A percentile compares a stretch with the other conserved stretches of the same genome.
Conservation (phyloP, 257 asterid species). For the Salvia splendens region DNA sequence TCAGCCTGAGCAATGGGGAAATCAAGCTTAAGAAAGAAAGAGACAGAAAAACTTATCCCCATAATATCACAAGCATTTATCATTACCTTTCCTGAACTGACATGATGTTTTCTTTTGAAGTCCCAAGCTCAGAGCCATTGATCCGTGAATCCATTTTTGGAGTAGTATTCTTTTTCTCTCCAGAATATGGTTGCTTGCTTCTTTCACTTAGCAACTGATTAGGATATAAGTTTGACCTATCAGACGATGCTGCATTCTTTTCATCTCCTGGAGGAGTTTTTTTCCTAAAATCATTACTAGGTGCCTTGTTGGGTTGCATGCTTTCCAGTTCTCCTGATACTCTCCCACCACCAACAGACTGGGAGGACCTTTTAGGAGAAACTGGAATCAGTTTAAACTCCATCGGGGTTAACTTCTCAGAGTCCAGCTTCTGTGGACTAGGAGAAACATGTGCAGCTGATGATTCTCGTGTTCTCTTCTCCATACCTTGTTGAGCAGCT, state of each 20-base stretch:
- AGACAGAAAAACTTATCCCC: slow-evolving; percentile 27
- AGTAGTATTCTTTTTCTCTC: slow-evolving; percentile 55
- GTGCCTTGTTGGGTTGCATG: slow-evolving; percentile 44
- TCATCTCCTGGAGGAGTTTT: slow-evolving; percentile 44
- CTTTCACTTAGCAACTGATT: slow-evolving; percentile 47
- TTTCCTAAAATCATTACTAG: slow-evolving; percentile 40
- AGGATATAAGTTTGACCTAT: slow-evolving; percentile 38
- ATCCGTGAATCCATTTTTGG: slow-evolving; percentile 42
- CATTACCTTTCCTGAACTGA: slow-evolving; percentile 56
- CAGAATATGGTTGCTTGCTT: slow-evolving; percentile 47
- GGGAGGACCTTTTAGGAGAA: slow-evolving; percentile 58
- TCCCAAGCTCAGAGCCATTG: slow-evolving; percentile 46
- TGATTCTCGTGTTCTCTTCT: slow-evolving; percentile 44
- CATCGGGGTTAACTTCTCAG: slow-evolving; percentile 38
- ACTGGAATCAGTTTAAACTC: slow-evolving; percentile 44
- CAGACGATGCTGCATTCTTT: slow-evolving; percentile 39
- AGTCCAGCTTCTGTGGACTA: slow-evolving; percentile 41
- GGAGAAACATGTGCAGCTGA: slow-evolving; percentile 29
- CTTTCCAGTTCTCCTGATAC: slow-evolving; percentile 44
- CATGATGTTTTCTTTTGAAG: slow-evolving; percentile 37
- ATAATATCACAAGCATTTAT: slow-evolving; percentile 2
- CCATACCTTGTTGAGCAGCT: slow-evolving; percentile 44
- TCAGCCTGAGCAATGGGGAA: slow-evolving; percentile 49
- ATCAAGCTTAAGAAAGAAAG: slow-evolving; percentile 36
- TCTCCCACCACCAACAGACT: slow-evolving; percentile 37